Base-by-base conservation (phyloP, 192 early-diverging fungal species). In the Gonapodya prolifera region DNA sequence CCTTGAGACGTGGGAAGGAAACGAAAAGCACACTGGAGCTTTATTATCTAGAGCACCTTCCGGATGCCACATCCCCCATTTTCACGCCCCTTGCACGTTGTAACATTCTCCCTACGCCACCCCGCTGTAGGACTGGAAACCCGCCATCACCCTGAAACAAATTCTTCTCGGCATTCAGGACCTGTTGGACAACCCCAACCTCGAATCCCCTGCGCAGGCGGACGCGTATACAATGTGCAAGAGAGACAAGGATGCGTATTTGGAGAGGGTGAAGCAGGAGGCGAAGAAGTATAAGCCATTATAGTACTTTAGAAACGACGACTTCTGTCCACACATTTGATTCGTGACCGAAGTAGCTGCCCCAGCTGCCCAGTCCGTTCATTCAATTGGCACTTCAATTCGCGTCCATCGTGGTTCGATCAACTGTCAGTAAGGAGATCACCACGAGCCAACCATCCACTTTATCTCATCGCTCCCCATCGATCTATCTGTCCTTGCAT, bases 61-160 rank as follows among this genome's bases (percentile, higher is more conserved):
- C 45, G 8, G 45, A n/a, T 8, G 8, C n/a, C 13, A 69, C 45
- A n/a, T 69, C 45, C 13, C 13, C n/a, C 45, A 16, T 69, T 69
- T n/a, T n/a, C n/a, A n/a, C n/a, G n/a, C n/a, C n/a, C n/a, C n/a
- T n/a, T n/a, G n/a, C n/a, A n/a, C n/a, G n/a, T n/a, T n/a, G n/a
- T n/a, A n/a, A n/a, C n/a, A n/a, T n/a, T n/a, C n/a, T n/a, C n/a
- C n/a, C n/a, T n/a, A n/a, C n/a, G n/a, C n/a, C n/a, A n/a, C n/a
- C n/a, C n/a, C n/a, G n/a, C n/a, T n/a, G n/a, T n/a, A 70, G 34
- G 35, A 76, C 34, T 96, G 94, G 94, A 95, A 95, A 81, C 94
- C 94, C 31, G 91, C 94, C 28, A 96, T 99, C 77, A 97, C 94
- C 1, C 85, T 99, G 75, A 99, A 99, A 77, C 96, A 99, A 89